Percentiles rank a stretch among this genome's conserved stretches.
Conservation (phyloP, 2,329 filamentous ascomycete species). For the Fusarium chuoi region DNA sequence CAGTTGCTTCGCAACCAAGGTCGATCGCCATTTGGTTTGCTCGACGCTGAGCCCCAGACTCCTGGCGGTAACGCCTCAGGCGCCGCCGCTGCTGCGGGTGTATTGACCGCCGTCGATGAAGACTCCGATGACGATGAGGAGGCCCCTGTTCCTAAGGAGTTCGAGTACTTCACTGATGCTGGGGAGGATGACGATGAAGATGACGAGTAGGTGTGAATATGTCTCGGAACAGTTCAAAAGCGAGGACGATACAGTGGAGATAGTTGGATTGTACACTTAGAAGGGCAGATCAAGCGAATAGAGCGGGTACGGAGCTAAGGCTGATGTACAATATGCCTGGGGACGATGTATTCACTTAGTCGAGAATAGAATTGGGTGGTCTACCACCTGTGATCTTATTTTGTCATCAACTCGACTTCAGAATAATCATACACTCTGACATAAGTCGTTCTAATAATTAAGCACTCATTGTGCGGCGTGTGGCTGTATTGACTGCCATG, state of each 20-base stretch:
- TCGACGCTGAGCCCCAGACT: constrained; percentile 43
- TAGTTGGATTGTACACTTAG: constrained; percentile 42
- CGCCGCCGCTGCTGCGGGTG: constrained; percentile 78
- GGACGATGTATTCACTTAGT: constrained; percentile 30
- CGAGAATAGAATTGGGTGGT: constrained; percentile 30
- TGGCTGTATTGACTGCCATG: not conserved
- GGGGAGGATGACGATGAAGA: constrained; percentile 60
- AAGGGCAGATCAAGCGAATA: constrained; percentile 30
- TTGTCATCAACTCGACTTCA: not conserved
- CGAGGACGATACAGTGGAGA: not conserved
- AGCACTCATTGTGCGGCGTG: not conserved
- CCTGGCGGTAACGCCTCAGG: constrained; percentile 58
- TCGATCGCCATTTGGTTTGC: constrained; percentile 46
- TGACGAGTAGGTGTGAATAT: constrained; percentile 33
- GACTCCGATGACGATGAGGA: constrained; percentile 80
- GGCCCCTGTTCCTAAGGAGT: constrained; percentile 74
- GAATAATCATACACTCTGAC: not conserved
- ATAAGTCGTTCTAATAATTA: not conserved
- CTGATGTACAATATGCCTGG: constrained; percentile 35
- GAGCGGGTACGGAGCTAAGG: constrained; percentile 11
- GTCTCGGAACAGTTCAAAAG: not conserved
- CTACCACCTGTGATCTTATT: not conserved
- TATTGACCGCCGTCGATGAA: constrained; percentile 89
- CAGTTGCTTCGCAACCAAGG: constrained; percentile 56
- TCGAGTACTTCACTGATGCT: constrained; percentile 80